Evolutionary conservation across 2,329 filamentous ascomycete species (phyloP), one percentile per base, ranked within the genome.

Genomic region (Phyllosticta ampelicida): DNA sequence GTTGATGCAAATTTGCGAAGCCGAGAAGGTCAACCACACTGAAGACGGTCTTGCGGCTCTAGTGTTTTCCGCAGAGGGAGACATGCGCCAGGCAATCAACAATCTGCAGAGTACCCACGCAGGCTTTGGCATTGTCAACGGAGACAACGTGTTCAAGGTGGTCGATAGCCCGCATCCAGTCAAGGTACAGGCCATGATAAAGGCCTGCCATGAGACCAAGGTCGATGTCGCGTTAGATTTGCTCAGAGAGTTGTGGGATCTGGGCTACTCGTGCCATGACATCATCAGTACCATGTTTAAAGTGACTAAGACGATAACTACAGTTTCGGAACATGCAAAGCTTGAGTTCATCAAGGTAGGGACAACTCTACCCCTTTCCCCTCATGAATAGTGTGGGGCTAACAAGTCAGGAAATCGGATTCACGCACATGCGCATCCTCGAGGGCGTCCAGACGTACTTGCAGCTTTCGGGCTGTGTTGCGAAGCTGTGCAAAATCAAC

Each of bases 261-360:
- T 97, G 61, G 94, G 94, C 13, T 99, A 99, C 75, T 96, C 90
- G n/a, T 95, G 90, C 65, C 92, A 99, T 75, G 94, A 99, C 72
- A 96, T 99, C 66, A 95, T 99, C 73, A 95, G 88, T 75, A 99
- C 92, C 61, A 99, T 99, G 94, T 97, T 99, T 79, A 86, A 87
- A 68, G 94, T 99, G 61, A 97, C 94, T 51, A 99, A 97, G 78
- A 95, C 90, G 1, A 90, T 97, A 60, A 88, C 89, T 1, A 90
- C 87, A 1, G 77, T 99, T 59, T 94, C 90, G 64, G 94, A 99
- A 74, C 90, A 97, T 72, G 85, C 90, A 16, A 96, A 96, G 77
- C 78, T 99, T 61, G 92, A 97, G 70, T 99, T 97, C 66, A 95
- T 97, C 75, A 92, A 90, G 36, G 36, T 44, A n/a, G 5, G 16